Percentiles rank a stretch among this genome's conserved stretches.
phyloP scores from a whole-genome alignment of 495 filamentous ascomycete species.

The Trichoderma orchidacearum region DNA sequence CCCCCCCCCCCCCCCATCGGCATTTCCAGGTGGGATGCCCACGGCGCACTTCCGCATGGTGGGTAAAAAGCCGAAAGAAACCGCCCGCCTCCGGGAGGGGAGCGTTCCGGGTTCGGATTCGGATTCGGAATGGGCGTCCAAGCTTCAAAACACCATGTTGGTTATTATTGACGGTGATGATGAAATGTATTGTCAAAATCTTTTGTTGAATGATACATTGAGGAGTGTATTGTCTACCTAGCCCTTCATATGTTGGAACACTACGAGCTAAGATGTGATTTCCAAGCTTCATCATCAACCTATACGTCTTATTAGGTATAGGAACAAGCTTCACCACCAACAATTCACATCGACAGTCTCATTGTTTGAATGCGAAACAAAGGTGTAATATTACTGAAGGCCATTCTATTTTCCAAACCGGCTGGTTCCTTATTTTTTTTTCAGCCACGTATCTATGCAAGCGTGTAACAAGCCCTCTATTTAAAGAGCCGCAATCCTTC shows the following conservation, averaged over 20 bases:
- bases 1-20: neutral
- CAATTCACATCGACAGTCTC: neutral
- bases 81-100: neutral
- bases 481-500: conserved; percentile 67
- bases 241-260: too few species aligned
- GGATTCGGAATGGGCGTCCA: neutral
- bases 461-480: neutral
- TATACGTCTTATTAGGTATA: too few species aligned
- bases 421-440: neutral
- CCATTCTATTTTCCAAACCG: neutral
- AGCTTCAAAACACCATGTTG: too few species aligned
- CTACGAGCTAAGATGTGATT: too few species aligned
- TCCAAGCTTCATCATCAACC: too few species aligned
- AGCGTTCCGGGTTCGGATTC: neutral
- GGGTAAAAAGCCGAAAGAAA: neutral
- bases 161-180: too few species aligned
- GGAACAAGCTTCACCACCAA: too few species aligned
- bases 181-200: too few species aligned
- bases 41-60: neutral
- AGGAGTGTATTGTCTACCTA: too few species aligned
- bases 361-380: neutral
- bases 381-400: neutral
- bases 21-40: neutral
- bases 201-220: too few species aligned
- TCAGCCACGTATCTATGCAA: neutral